Conservation (phyloP, 2,329 filamentous ascomycete species). For the Zymoseptoria pseudotritici region DNA sequence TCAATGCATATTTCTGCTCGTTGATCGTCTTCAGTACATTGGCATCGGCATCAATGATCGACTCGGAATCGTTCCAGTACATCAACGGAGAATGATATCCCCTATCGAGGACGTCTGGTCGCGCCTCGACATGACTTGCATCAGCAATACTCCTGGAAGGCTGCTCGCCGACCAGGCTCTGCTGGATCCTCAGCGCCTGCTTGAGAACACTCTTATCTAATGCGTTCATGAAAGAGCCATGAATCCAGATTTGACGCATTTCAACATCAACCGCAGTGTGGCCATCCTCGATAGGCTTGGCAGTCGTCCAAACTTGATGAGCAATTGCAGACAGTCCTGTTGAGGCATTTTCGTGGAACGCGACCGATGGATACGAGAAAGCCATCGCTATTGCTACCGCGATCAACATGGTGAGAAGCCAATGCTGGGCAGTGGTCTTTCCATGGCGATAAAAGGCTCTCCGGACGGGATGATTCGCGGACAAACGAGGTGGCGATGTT, state of each 20-base stretch:
- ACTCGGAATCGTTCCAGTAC: constrained; percentile 66
- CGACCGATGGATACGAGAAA: constrained; percentile 67
- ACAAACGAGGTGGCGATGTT: constrained; percentile 62
- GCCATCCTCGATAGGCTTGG: constrained; percentile 27
- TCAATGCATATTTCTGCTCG: constrained; percentile 51
- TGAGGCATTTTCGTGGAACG: constrained; percentile 64
- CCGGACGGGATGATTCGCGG: constrained; percentile 58
- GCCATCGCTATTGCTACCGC: constrained; percentile 64
- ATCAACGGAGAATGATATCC: constrained; percentile 76
- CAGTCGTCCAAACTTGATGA: constrained; percentile 67
- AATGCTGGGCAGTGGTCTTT: constrained; percentile 62
- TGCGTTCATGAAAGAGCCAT: constrained; percentile 72
- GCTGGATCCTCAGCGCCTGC: constrained; percentile 61
- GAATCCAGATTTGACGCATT: constrained; percentile 75
- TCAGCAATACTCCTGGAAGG: constrained; percentile 15
- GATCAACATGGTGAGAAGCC: constrained; percentile 63
- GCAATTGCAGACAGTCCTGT: constrained; percentile 65
- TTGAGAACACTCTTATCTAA: constrained; percentile 58
- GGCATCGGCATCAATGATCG: constrained; percentile 51
- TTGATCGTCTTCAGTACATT: constrained; percentile 66
- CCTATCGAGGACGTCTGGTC: constrained; percentile 49
- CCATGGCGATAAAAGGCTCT: constrained; percentile 61
- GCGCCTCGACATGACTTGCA: constrained; percentile 18
- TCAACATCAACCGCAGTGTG: constrained; percentile 58
- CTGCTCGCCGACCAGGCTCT: constrained; percentile 54